phyloP scores from a whole-genome alignment of 768 basidiomycete genomes.

The Pleurotus platypus region DNA sequence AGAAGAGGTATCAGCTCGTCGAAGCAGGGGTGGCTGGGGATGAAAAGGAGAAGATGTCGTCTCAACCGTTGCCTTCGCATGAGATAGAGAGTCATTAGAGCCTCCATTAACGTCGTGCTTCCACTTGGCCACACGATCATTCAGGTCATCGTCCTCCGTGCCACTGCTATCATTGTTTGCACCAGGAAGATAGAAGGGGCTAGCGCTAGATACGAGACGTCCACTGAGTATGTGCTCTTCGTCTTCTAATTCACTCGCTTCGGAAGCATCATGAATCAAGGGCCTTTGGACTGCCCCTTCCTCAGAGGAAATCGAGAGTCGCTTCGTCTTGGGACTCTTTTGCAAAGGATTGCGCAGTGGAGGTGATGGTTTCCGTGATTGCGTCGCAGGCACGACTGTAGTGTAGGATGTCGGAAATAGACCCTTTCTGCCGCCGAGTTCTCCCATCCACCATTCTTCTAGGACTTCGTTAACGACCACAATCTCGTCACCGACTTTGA shows the following conservation, averaged over 20 bases:
- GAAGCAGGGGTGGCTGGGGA: constrained; percentile 15
- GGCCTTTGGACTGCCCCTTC: constrained; percentile 14
- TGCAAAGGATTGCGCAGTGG: constrained; percentile 15
- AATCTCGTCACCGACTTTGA: constrained; percentile 74
- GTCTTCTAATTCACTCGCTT: constrained; percentile 31
- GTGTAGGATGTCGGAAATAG: constrained; percentile 81
- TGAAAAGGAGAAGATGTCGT: background rate
- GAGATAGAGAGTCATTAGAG: constrained; percentile 17
- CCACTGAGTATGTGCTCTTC: constrained; percentile 48
- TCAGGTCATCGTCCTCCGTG: constrained; percentile 5
- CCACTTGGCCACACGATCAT: constrained; percentile 11
- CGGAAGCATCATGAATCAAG: constrained; percentile 17
- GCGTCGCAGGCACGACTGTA: constrained; percentile 40
- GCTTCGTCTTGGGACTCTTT: constrained; percentile 2
- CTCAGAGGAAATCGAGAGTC: constrained; percentile 13
- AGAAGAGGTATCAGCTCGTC: constrained; percentile 18
- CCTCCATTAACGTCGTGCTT: background rate
- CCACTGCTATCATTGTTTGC: constrained; percentile 4
- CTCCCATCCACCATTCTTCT: constrained; percentile 91
- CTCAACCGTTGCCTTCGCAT: background rate
- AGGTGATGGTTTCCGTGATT: constrained; percentile 23
- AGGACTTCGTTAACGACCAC: constrained; percentile 75
- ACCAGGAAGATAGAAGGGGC: constrained; percentile 34
- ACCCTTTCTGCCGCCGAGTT: constrained; percentile 65
- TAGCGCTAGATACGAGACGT: constrained; percentile 35